Base-by-base conservation (phyloP, 805 yeast genomes). In the Hanseniaspora meyeri region DNA sequence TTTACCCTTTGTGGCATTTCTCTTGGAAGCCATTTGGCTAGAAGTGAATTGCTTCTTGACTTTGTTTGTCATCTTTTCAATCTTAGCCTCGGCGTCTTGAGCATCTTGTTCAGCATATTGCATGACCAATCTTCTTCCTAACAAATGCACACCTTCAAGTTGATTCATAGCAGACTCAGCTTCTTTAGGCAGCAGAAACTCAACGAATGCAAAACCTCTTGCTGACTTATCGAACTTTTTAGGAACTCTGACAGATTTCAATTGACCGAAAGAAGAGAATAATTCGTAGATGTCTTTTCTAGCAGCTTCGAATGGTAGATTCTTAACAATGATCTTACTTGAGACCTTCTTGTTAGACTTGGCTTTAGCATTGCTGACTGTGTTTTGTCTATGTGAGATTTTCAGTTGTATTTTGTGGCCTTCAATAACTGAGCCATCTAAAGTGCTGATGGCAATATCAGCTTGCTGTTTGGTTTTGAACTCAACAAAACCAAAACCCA, bases 401-500 rank as follows among this genome's bases (percentile, higher is more conserved):
- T 93, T 93, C 74, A 93, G 75, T 70, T 88, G 95, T 49, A 93
- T 74, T 62, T 81, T 85, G 69, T 93, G 98, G 1, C 96, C 97
- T 66, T 87, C 95, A 57, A 93, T 75, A 1, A 80, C 80, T 54
- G 80, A 76, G 3, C 87, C 95, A 68, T 90, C 87, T 73, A 88
- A 71, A 0, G 83, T 76, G 37, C 75, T 68, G 49, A 88, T 80
- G 7, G 96, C 97, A 12, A 77, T 74, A 43, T 79, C 75, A 0
- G 98, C 98, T 64, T 85, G 81, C 42, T 81, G 87, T 61, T 79
- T 80, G 1, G 90, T 79, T 62, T 74, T 80, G 70, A 88, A 93
- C 70, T 93, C 98, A 14, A 80, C 96, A 71, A 93, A 93, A 1
- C 98, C 98, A 65, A 89, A 93, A 20, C 98, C 98, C 98, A 93